Evolutionary conservation across 2,329 filamentous ascomycete species (phyloP).

Genomic region (Trichoderma asperellum): DNA sequence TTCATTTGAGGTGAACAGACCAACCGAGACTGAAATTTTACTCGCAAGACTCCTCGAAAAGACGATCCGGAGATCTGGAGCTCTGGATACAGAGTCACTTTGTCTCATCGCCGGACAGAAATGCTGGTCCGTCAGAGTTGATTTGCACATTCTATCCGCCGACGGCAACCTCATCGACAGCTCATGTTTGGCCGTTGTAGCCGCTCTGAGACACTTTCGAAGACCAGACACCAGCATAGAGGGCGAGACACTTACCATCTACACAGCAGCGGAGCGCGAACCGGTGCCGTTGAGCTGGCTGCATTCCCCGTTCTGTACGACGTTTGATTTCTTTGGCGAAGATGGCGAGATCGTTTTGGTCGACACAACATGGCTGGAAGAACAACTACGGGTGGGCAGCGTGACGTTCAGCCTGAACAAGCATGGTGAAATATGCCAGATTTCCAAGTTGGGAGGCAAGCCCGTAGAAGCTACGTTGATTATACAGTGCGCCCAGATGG

Average conservation of each 20-base stretch:
- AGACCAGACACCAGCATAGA: slow-evolving; percentile 87
- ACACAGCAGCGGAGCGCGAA: slow-evolving; percentile 81
- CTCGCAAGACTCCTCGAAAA: slow-evolving; percentile 91
- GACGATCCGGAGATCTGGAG: slow-evolving; percentile 87
- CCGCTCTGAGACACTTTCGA: slow-evolving; percentile 87
- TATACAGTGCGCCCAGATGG: slow-evolving; percentile 74
- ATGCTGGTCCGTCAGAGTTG: slow-evolving; percentile 88
- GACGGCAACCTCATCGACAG: slow-evolving; percentile 90
- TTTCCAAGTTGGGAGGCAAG: slow-evolving; percentile 86
- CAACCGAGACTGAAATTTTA: slow-evolving; percentile 81
- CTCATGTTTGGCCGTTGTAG: slow-evolving; percentile 82
- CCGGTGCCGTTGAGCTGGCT: slow-evolving; percentile 89
- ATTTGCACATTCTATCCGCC: slow-evolving; percentile 88
- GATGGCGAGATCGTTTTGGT: slow-evolving; percentile 69
- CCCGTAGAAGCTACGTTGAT: slow-evolving; percentile 79
- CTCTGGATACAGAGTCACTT: slow-evolving; percentile 92
- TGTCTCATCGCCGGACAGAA: slow-evolving; percentile 90
- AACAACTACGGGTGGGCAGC: slow-evolving; percentile 73
- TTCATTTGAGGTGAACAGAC: slow-evolving; percentile 82
- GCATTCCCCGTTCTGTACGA: slow-evolving; percentile 89
- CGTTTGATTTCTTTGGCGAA: slow-evolving; percentile 80
- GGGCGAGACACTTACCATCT: slow-evolving; percentile 82
- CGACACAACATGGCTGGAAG: slow-evolving; percentile 75
- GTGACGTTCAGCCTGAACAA: slow-evolving; percentile 85
- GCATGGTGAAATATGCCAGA: slow-evolving; percentile 87